Base-by-base conservation (phyloP, 2,329 filamentous ascomycete genomes). In the Pseudocercospora vitis region DNA sequence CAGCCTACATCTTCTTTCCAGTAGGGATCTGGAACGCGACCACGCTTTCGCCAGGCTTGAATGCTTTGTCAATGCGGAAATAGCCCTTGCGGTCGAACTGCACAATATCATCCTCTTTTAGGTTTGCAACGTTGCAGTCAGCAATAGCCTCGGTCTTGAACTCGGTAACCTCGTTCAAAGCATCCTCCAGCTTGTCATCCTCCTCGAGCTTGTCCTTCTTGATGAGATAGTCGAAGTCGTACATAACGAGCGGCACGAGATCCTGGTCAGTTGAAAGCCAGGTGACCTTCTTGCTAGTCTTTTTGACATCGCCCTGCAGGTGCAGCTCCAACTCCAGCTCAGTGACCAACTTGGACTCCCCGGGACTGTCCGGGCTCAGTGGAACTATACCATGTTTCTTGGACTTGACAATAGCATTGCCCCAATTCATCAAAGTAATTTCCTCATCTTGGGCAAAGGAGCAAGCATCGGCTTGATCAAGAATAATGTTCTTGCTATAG, bases 391-490 rank as follows among this genome's bases (percentile, higher is more conserved):
- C 69, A 14, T 65, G 69, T 53, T 61, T 59, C 58, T 58, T 58
- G 55, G 84, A 83, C 51, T 85, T 82, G 19, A 94, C 87, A 61
- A 91, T 82, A 9, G 88, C 89, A 67, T 95, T 95, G 64, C 92
- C 94, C 92, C 92, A 97, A 71, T 88, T 88, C 92, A 96, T 96
- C 35, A 96, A 80, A 0, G 92, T 96, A 65, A 97, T 89, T 73
- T 96, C 91, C 76, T 97, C 92, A 68, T 87, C 85, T 56, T 87
- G 80, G 64, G 84, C 87, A 74, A 96, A 95, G 21, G 81, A 81
- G 70, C 86, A 86, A 57, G 87, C 89, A 65, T 97, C 92, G 40
- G 81, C 87, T 73, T 96, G 92, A 69, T 96, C 92, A 48, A 97
- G 76, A 56, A 94, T 77, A 61, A 96, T 78, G 58, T 85, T 81